phyloP scores from a whole-genome alignment of 1,139 yeast genomes.

The Blastobotrys buckinghamii region DNA sequence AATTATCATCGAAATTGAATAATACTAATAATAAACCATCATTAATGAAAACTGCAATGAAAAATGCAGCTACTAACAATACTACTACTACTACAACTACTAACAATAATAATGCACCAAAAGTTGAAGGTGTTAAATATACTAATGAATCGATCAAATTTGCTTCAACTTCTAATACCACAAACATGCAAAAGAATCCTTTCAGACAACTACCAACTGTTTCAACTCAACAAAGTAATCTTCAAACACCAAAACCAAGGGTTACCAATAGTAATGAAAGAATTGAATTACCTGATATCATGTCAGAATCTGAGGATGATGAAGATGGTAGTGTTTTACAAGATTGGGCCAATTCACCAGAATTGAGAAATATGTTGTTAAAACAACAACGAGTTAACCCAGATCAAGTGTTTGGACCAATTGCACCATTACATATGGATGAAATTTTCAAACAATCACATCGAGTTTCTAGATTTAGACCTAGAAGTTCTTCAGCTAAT shows the following conservation, averaged over 20 bases:
- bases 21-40: constrained; percentile 11
- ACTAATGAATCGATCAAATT: constrained; percentile 33
- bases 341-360: constrained; percentile 72
- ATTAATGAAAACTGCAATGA: constrained; percentile 33
- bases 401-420: constrained; percentile 67
- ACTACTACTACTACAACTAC: no score
- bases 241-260: constrained; percentile 1
- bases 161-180: constrained; percentile 14
- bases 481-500: constrained; percentile 54
- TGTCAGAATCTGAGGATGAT: constrained; percentile 54
- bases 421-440: constrained; percentile 61
- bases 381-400: constrained; percentile 66
- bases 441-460: constrained; percentile 49
- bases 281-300: constrained; percentile 41
- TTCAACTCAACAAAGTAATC: constrained; percentile 13
- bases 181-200: constrained; percentile 11
- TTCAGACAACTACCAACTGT: constrained; percentile 17
- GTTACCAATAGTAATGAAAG: constrained; percentile 18
- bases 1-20: constrained; percentile 10
- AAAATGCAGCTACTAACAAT: constrained; percentile 31
- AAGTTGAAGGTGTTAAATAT: constrained; percentile 34
- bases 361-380: constrained; percentile 45
- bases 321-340: constrained; percentile 48
- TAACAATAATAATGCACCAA: constrained; percentile 20
- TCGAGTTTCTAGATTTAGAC: constrained; percentile 43